These are phyloP conservation scores for Leptographium lundbergii DNA, from an alignment of 2,329 filamentous ascomycete genomes.

Conservation along the genomic window DNA sequence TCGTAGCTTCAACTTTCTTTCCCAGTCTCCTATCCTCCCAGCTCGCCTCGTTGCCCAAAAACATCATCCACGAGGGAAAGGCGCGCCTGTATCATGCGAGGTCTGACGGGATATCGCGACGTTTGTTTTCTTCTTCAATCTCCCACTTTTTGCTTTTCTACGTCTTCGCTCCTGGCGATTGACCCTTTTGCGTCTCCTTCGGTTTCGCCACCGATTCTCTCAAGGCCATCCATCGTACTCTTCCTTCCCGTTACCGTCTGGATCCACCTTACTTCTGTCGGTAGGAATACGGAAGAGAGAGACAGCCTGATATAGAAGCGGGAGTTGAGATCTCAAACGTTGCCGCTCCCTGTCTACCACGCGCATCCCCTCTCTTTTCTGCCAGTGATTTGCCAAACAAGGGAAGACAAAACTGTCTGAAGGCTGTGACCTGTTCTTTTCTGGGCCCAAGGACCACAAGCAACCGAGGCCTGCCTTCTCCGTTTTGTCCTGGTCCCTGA, in stretches of 20 bases:
- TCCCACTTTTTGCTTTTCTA: not conserved
- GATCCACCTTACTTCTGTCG: not conserved
- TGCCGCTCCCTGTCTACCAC: not conserved
- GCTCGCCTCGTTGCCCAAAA: not conserved
- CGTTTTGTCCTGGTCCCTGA: not conserved
- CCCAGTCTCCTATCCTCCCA: not conserved
- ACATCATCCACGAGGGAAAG: not conserved
- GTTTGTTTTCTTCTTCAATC: not conserved
- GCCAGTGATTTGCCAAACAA: not conserved
- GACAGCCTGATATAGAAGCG: not conserved
- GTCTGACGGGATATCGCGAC: not conserved
- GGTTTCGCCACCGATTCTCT: not conserved
- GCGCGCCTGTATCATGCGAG: not conserved
- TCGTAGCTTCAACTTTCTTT: not conserved
- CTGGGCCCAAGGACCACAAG: not conserved
- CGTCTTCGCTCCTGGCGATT: not conserved
- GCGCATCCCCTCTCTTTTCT: not conserved
- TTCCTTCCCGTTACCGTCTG: not conserved
- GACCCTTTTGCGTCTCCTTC: not conserved
- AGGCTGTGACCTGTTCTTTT: not conserved
- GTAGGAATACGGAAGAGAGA: not conserved
- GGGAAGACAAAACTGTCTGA: not conserved
- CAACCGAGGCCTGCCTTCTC: not conserved
- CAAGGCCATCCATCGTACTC: not conserved
- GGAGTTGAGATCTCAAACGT: not conserved